These are phyloP conservation scores for Sugiyamaella grinbergsii DNA, from an alignment of 1,139 yeast genomes.

Conservation along the genomic window DNA sequence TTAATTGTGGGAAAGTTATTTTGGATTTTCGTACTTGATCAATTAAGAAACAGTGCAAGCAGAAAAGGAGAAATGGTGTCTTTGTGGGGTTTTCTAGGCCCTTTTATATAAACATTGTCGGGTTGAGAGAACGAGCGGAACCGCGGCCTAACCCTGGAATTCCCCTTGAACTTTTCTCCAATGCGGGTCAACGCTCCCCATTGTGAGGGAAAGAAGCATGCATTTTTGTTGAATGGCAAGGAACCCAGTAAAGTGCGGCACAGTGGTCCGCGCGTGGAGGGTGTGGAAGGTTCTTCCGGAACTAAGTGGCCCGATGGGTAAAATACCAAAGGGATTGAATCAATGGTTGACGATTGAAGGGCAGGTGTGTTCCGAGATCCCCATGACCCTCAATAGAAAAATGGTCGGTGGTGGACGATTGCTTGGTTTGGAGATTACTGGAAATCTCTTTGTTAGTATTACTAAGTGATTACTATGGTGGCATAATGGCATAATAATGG, in stretches of 20 bases:
- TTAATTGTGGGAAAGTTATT: slow-evolving; percentile 1
- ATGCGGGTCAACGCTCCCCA: not conserved
- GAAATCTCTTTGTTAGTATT: not conserved
- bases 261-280: slow-evolving; percentile 12
- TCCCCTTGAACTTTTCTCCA: no score
- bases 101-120: slow-evolving; percentile 14
- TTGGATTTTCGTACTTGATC: not conserved
- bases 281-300: slow-evolving; percentile 8
- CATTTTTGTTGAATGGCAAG: no score
- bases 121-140: not conserved
- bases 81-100: slow-evolving; percentile 14
- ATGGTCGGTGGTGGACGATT: no score
- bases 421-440: no score
- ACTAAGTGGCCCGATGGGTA: slow-evolving; percentile 15
- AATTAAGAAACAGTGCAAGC: not conserved
- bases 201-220: no score
- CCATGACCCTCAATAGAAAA: no score
- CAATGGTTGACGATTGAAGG: not conserved
- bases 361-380: no score
- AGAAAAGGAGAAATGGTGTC: slow-evolving; percentile 4
- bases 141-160: slow-evolving; percentile 3
- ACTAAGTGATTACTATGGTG: no score
- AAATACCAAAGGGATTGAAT: not conserved
- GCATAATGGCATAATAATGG: no score
- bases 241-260: slow-evolving; percentile 4